phyloP scores from a whole-genome alignment of 2,329 filamentous ascomycete species.

The Curvularia verruculosa region DNA sequence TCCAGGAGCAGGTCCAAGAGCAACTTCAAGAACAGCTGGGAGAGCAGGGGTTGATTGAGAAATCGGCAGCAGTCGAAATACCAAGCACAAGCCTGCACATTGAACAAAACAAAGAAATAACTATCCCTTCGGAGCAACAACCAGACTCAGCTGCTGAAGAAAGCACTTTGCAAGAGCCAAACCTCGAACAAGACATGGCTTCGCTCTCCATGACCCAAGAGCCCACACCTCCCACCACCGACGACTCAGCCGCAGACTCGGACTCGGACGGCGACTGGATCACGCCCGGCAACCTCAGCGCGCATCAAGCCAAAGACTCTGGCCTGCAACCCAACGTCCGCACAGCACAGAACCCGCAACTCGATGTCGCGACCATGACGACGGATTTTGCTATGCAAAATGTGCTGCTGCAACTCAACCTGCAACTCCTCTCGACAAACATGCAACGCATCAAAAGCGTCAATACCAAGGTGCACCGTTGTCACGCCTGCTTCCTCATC shows the following conservation, averaged over 20 bases:
- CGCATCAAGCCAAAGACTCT: constrained; percentile 73
- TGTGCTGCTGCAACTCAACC: constrained; percentile 90
- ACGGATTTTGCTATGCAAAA: constrained; percentile 99
- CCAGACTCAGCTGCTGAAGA: not conserved
- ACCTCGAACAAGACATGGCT: constrained; percentile 27
- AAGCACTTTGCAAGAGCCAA: constrained; percentile 1
- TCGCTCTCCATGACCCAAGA: constrained; percentile 31
- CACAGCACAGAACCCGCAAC: constrained; percentile 61
- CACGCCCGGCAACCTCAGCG: constrained; percentile 88
- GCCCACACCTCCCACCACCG: constrained; percentile 25
- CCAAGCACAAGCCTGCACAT: constrained; percentile 8
- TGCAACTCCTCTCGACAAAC: constrained; percentile 81
- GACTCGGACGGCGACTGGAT: constrained; percentile 74
- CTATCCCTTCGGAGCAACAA: constrained; percentile 1
- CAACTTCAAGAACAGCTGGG: constrained; percentile 11
- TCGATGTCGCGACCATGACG: constrained; percentile 90
- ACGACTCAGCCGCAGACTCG: constrained; percentile 21
- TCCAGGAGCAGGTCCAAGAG: constrained; percentile 15
- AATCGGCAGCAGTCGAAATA: constrained; percentile 8
- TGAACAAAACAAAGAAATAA: constrained; percentile 8
- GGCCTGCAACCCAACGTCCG: constrained; percentile 49
- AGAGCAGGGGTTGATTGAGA: constrained; percentile 5
- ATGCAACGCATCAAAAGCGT: constrained; percentile 82
- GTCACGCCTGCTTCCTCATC: constrained; percentile 78
- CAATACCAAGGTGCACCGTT: constrained; percentile 88